Base-by-base conservation (phyloP, 2,329 filamentous ascomycete genomes). In the Trichoderma hamatum region DNA sequence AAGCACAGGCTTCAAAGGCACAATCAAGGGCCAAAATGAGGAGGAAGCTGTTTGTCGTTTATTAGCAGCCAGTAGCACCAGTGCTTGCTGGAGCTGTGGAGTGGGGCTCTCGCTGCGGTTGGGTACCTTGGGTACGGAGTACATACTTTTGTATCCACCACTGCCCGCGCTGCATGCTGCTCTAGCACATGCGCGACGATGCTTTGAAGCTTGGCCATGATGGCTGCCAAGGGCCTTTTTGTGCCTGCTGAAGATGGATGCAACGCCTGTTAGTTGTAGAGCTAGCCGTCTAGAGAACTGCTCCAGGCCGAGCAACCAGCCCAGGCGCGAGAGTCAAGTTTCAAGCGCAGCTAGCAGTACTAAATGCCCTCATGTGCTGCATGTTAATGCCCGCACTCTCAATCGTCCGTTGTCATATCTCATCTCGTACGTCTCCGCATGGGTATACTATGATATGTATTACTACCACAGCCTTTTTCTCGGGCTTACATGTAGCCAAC, bases 41-140 rank as follows among this genome's bases (percentile, higher is more conserved):
- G 30, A 64, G 28, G 61, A 61, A 54, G 61, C 61, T 54, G 61
- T n/a, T 16, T 54, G 46, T 26, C 46, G 32, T 19, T 14, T 28
- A 34, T 28, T 16, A 39, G 46, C 46, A 39, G 34, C 30, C 34
- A 64, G 61, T 54, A 64, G 61, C 28, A 54, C 49, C 61, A 55
- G 10, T 21, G 28, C 14, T 39, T 24, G 26, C 46, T 26, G 3
- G n/a, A 56, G 21, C 24, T 56, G 51, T 56, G 52, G 52, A 56
- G 62, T 56, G 62, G 62, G 51, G 62, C 39, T n/a, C 19, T n/a
- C 3, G 39, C 51, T 9, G 61, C 49, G 19, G 49, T 64, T 64
- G 61, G 60, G 32, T 65, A n/a, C n/a, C n/a, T n/a, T n/a, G n/a
- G n/a, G n/a, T n/a, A n/a, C n/a, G n/a, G n/a, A n/a, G n/a, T n/a